Percentiles rank a stretch among this genome's conserved stretches.
Conservation (phyloP, 2,329 filamentous ascomycete species). For the Microsporum ferrugineum region DNA sequence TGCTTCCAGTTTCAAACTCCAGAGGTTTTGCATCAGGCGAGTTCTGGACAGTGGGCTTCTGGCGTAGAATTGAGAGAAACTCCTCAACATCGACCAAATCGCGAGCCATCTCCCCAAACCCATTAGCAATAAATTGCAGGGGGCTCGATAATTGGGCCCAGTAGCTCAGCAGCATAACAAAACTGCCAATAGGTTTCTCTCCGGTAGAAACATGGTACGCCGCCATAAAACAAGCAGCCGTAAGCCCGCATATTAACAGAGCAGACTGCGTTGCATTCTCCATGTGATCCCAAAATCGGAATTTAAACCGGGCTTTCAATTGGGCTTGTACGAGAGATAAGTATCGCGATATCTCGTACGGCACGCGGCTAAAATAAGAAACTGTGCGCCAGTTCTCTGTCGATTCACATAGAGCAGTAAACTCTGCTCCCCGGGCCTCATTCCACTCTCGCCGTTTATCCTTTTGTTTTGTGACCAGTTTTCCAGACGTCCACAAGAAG, state of each 20-base stretch:
- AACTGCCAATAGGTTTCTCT: conserved; percentile 44
- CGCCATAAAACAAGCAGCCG: conserved; percentile 42
- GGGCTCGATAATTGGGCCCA: conserved; percentile 45
- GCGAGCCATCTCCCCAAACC: conserved; percentile 38
- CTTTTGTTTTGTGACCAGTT: conserved; percentile 31
- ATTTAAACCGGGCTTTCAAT: conserved; percentile 26
- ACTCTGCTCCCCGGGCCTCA: conserved; percentile 39
- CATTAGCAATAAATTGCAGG: conserved; percentile 40
- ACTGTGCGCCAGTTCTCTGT: conserved; percentile 52
- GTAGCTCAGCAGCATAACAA: conserved; percentile 55
- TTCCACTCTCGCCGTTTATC: conserved; percentile 28
- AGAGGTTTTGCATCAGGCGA: conserved; percentile 27
- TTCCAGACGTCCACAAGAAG: conserved; percentile 42
- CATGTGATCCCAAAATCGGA: conserved; percentile 25
- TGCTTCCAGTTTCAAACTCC: conserved; percentile 31
- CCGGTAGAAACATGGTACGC: conserved; percentile 43
- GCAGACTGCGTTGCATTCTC: conserved; percentile 34
- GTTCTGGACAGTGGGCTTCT: conserved; percentile 37
- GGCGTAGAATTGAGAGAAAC: conserved; percentile 38
- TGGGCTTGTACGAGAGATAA: conserved; percentile 28
- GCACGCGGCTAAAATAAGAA: conserved; percentile 45
- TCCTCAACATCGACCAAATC: conserved; percentile 54
- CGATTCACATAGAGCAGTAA: conserved; percentile 46
- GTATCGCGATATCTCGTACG: conserved; percentile 45
- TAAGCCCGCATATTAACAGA: conserved; percentile 39